These are phyloP conservation scores for Tephrocybe sp. DNA, from an alignment of 768 basidiomycete genomes.

Conservation along the genomic window DNA sequence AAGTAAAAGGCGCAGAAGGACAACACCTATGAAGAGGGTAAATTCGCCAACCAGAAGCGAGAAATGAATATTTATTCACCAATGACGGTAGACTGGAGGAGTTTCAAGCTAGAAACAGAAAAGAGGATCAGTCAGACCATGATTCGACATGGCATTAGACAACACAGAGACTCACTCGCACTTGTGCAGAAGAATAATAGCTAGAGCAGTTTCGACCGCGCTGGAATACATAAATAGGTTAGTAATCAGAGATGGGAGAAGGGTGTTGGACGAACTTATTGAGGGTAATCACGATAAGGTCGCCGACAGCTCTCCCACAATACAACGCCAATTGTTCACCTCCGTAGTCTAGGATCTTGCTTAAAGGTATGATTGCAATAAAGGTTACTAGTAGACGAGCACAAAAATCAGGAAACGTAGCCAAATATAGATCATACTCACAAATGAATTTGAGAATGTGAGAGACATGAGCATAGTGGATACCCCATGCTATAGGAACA, in stretches of 20 bases:
- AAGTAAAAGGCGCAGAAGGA: constrained; percentile 67
- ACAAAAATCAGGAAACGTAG: not conserved
- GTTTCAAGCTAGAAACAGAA: constrained; percentile 40
- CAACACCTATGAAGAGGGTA: constrained; percentile 42
- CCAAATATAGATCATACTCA: not conserved
- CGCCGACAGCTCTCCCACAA: constrained; percentile 46
- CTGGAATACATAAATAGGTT: constrained; percentile 23
- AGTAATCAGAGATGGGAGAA: not conserved
- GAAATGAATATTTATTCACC: constrained; percentile 31
- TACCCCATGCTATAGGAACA: constrained; percentile 41
- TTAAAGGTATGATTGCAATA: constrained; percentile 47
- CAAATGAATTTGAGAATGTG: constrained; percentile 22
- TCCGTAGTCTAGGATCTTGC: constrained; percentile 47
- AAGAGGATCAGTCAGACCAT: not conserved
- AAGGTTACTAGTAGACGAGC: constrained; percentile 37
- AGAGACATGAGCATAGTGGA: constrained; percentile 27
- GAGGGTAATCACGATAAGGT: constrained; percentile 46
- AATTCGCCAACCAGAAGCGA: not conserved
- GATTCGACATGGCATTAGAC: not conserved
- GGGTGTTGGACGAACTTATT: constrained; percentile 37
- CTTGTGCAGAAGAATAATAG: constrained; percentile 40
- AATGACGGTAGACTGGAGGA: constrained; percentile 66
- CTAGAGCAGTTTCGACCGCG: constrained; percentile 46
- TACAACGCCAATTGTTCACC: constrained; percentile 51
- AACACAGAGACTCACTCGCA: constrained; percentile 40